Conservation (phyloP, 108 stramenopile genomes). For the Ochromonas danica region DNA sequence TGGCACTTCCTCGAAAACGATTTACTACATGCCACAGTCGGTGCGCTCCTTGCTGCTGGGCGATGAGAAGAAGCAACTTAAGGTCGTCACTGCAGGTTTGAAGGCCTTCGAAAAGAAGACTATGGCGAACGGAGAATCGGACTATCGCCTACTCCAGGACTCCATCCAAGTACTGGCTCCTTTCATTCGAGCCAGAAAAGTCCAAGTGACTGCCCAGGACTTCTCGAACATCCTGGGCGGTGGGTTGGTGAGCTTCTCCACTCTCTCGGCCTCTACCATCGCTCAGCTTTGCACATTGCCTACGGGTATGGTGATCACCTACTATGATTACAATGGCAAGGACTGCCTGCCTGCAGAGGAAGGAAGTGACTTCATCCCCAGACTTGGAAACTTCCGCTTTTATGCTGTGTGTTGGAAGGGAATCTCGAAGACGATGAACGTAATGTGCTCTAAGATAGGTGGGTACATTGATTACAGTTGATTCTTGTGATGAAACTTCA, state of each 20-base stretch:
- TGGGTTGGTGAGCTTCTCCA: conserved; percentile 28
- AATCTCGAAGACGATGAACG: conserved; percentile 4
- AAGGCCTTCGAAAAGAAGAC: conserved; percentile 24
- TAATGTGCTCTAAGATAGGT: conserved; percentile 30
- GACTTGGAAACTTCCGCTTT: not conserved
- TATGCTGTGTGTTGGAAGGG: conserved; percentile 17
- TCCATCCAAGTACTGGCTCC: conserved; percentile 4
- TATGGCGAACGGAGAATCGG: not conserved
- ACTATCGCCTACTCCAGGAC: conserved; percentile 20
- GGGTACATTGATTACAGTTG: not conserved
- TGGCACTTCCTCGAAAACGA: not conserved
- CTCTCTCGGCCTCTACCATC: not conserved
- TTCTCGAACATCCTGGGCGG: conserved; percentile 29
- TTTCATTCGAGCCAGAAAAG: not conserved
- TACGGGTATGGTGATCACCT: not conserved
- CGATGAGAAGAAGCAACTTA: not conserved
- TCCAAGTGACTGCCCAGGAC: conserved; percentile 10
- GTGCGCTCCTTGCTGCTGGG: not conserved
- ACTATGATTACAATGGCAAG: not conserved
- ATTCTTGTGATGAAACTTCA: not conserved
- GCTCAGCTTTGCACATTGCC: not conserved
- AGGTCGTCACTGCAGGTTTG: conserved; percentile 30
- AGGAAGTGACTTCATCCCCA: not conserved
- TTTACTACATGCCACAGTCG: conserved; percentile 21
- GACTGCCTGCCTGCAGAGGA: not conserved